A percentile compares a stretch with the other conserved stretches of the same genome.
Conservation (phyloP, 352 stramenopile species). For the Hyaloperonospora arabidopsidis region DNA sequence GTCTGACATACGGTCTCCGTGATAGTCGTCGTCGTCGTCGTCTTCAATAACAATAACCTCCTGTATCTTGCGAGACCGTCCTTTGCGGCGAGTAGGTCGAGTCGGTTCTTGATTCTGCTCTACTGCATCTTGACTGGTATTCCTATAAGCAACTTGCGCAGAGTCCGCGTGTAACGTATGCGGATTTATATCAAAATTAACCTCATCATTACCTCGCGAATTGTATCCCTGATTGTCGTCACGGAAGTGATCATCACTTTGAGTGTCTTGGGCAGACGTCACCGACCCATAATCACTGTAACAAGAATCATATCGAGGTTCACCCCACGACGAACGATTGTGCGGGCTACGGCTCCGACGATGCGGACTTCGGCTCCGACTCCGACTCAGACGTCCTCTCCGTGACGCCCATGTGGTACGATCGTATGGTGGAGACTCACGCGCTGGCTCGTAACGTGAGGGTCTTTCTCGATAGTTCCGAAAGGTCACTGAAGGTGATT, state of each 20-base stretch:
- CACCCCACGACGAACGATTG: conserved; percentile 3
- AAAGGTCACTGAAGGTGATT: neutral
- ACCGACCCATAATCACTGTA: conserved; percentile 6
- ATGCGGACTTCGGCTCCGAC: conserved; percentile 30
- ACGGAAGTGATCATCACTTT: conserved; percentile 6
- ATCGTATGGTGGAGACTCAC: conserved; percentile 15
- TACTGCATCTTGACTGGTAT: neutral
- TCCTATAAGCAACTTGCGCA: conserved; percentile 1
- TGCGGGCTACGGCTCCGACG: neutral
- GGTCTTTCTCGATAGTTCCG: conserved; percentile 17
- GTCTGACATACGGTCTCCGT: conserved; percentile 6
- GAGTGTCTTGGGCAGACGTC: neutral
- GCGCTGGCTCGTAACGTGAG: conserved; percentile 22
- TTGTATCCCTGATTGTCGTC: conserved; percentile 4
- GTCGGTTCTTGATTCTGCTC: conserved; percentile 7
- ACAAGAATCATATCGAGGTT: conserved; percentile 1
- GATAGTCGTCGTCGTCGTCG: conserved; percentile 32
- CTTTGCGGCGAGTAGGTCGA: conserved; percentile 20
- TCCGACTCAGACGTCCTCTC: conserved; percentile 15
- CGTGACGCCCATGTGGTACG: conserved; percentile 15
- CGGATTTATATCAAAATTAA: neutral
- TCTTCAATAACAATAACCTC: conserved; percentile 74
- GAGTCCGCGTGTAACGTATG: neutral
- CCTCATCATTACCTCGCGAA: conserved; percentile 4
- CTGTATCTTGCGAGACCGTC: conserved; percentile 19